phyloP scores from a whole-genome alignment of 441 rosid genomes.

The Metrosideros polymorpha region DNA sequence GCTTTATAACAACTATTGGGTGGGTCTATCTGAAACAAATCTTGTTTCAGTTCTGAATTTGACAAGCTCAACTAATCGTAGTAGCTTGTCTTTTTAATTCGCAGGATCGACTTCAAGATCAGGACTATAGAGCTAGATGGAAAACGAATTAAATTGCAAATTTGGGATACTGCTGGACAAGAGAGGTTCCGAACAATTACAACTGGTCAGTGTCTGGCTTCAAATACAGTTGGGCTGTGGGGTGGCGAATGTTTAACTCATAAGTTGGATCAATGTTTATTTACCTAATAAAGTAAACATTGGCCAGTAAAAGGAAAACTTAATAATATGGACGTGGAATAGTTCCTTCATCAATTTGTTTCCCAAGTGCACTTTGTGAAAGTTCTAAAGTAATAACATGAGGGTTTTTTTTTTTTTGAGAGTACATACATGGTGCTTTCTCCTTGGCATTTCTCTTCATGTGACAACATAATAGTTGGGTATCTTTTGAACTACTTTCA shows the following conservation, averaged over 20 bases:
- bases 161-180: conserved; percentile 99
- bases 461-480: not conserved
- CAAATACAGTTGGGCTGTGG: not conserved
- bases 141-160: conserved; percentile 90
- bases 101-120: conserved; percentile 95
- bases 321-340: not conserved
- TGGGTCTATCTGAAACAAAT: conserved; percentile 13
- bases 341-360: not conserved
- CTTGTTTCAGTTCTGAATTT: not conserved
- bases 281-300: not conserved
- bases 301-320: not conserved
- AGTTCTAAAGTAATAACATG: not conserved
- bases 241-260: not conserved
- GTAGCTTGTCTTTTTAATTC: not conserved
- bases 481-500: not conserved
- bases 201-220: conserved; percentile 49
- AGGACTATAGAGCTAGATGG: conserved; percentile 97
- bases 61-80: not conserved
- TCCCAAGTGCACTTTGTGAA: not conserved
- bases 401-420: not conserved
- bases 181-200: conserved; percentile 97
- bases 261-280: not conserved
- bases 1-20: conserved; percentile 98
- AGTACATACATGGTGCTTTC: not conserved
- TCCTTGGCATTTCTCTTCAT: not conserved